A percentile compares a stretch with the other conserved stretches of the same genome.
Evolutionary conservation across 805 yeast genomes (phyloP).

Genomic region (Wickerhamiella qilinensis): DNA sequence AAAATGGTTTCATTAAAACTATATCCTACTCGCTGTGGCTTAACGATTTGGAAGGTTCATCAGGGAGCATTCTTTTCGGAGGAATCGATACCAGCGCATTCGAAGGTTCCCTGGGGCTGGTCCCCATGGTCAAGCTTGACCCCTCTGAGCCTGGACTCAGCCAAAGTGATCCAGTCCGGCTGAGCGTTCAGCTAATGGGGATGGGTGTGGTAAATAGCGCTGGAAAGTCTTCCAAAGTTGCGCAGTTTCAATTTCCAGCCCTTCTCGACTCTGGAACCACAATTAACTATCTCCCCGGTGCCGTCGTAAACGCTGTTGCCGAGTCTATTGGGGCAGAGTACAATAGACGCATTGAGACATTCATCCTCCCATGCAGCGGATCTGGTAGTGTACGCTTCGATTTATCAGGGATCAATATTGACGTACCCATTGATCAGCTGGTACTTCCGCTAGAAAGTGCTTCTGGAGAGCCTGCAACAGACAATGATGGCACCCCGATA

Average conservation of each 20-base stretch:
- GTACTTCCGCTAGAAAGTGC: slow-evolving; percentile 6
- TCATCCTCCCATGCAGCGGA: background rate
- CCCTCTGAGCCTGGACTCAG: background rate
- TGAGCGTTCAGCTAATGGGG: slow-evolving; percentile 1
- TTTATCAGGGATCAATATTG: slow-evolving; percentile 5
- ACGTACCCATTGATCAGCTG: slow-evolving; percentile 12
- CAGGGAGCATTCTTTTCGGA: slow-evolving; percentile 37
- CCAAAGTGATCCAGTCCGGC: background rate
- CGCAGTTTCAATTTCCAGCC: slow-evolving; percentile 4
- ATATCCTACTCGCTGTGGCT: slow-evolving; percentile 32
- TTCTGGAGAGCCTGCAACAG: slow-evolving; percentile 4
- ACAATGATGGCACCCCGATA: slow-evolving; percentile 8
- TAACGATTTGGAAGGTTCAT: slow-evolving; percentile 17
- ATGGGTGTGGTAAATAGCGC: background rate
- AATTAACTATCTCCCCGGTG: slow-evolving; percentile 13
- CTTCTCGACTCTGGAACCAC: slow-evolving; percentile 13
- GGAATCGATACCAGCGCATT: slow-evolving; percentile 51
- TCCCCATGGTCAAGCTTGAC: slow-evolving; percentile 16
- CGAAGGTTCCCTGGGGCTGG: slow-evolving; percentile 27
- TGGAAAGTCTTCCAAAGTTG: slow-evolving; percentile 1
- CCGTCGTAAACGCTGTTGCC: slow-evolving; percentile 10
- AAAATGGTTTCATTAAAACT: slow-evolving; percentile 26
- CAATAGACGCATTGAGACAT: slow-evolving; percentile 23
- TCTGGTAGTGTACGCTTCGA: slow-evolving; percentile 1
- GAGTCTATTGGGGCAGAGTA: slow-evolving; percentile 25